A percentile compares a stretch with the other conserved stretches of the same genome.
phyloP scores from a whole-genome alignment of 768 basidiomycete genomes.

The Hirschioporus abietinus region DNA sequence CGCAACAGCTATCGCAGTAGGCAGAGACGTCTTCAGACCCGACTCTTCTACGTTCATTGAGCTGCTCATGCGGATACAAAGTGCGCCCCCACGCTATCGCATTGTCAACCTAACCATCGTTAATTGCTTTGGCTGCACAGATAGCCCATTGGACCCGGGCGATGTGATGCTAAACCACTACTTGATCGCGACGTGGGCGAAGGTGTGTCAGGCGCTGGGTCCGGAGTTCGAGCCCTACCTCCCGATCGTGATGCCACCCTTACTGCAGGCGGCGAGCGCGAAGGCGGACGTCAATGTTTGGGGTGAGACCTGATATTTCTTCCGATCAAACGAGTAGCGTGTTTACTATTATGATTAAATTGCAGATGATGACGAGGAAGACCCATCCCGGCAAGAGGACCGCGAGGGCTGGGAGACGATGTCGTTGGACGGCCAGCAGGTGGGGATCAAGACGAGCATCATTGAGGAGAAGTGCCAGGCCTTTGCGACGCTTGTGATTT shows the following conservation, averaged over 20 bases:
- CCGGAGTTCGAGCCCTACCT: slow-evolving; percentile 85
- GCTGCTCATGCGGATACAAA: slow-evolving; percentile 71
- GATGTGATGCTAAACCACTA: slow-evolving; percentile 73
- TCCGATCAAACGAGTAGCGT: slow-evolving; percentile 1
- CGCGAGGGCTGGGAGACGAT: slow-evolving; percentile 79
- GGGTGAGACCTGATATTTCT: slow-evolving; percentile 34
- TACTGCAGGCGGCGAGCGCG: slow-evolving; percentile 70
- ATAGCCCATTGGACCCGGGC: slow-evolving; percentile 59
- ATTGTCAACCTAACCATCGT: slow-evolving; percentile 1
- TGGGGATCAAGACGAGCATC: slow-evolving; percentile 73
- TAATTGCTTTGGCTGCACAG: slow-evolving; percentile 27
- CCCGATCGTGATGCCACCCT: slow-evolving; percentile 74
- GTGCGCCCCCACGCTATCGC: slow-evolving; percentile 31
- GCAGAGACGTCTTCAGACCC: slow-evolving; percentile 68
- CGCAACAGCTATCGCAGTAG: slow-evolving; percentile 74
- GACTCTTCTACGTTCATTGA: slow-evolving; percentile 72
- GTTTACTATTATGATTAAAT: not conserved
- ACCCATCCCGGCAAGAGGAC: slow-evolving; percentile 32
- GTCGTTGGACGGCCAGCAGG: slow-evolving; percentile 67
- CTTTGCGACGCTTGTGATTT: slow-evolving; percentile 81
- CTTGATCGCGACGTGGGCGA: slow-evolving; percentile 84
- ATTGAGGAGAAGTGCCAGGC: slow-evolving; percentile 88
- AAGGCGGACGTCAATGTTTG: slow-evolving; percentile 76
- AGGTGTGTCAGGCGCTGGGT: slow-evolving; percentile 80
- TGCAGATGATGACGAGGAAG: slow-evolving; percentile 51